Percentiles rank a stretch among this genome's conserved stretches.
Conservation (phyloP, 2,329 filamentous ascomycete genomes). For the Grosmannia serpens region DNA sequence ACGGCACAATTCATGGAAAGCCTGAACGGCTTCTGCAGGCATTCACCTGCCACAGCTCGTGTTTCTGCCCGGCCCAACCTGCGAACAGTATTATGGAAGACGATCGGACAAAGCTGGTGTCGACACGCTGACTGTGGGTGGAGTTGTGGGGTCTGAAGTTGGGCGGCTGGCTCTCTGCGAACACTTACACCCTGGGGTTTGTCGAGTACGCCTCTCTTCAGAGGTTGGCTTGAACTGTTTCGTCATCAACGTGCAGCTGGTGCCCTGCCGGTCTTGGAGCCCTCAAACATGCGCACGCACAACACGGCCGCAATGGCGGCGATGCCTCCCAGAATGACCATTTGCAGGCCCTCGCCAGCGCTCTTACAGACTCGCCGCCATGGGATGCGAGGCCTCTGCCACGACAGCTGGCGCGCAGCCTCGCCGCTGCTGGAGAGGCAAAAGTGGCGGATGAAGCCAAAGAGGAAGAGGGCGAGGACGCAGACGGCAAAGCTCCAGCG, state of each 20-base stretch:
- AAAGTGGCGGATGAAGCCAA: slow-evolving; percentile 19
- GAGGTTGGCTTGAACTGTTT: no score
- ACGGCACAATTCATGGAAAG: no score
- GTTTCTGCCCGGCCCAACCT: no score
- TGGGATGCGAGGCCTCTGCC: slow-evolving; percentile 2
- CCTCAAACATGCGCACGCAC: slow-evolving; percentile 17
- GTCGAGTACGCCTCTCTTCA: no score
- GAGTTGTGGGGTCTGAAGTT: no score
- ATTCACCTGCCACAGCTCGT: no score
- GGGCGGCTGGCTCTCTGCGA: no score
- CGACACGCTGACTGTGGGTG: no score
- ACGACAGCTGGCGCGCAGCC: neutral
- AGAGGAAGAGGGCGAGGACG: slow-evolving; percentile 18
- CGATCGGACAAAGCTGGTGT: no score
- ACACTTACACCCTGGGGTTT: no score
- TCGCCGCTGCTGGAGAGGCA: slow-evolving; percentile 4
- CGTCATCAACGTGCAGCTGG: neutral
- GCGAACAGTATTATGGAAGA: no score
- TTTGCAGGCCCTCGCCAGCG: slow-evolving; percentile 18
- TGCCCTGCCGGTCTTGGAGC: neutral
- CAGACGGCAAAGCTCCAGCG: slow-evolving; percentile 21
- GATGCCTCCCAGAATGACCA: slow-evolving; percentile 20
- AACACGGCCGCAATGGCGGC: slow-evolving; percentile 19
- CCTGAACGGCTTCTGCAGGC: no score
- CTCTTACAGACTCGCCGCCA: slow-evolving; percentile 15